These are phyloP conservation scores for Lecanicillium sp. DNA, from an alignment of 2,329 filamentous ascomycete genomes.

Conservation along the genomic window DNA sequence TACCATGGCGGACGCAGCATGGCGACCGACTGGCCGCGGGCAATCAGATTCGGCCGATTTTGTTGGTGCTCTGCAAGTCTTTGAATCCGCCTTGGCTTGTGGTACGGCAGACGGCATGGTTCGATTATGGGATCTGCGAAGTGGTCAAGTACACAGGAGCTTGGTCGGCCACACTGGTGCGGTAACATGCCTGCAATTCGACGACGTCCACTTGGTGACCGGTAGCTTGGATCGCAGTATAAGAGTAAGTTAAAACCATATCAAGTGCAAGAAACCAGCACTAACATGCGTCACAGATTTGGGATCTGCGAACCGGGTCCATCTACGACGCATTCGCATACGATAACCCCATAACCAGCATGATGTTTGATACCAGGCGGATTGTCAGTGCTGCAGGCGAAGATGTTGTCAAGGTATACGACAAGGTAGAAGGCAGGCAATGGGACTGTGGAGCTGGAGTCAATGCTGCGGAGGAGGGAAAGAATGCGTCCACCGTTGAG, in stretches of 20 bases:
- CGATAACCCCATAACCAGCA: constrained; percentile 81
- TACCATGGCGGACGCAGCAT: constrained; percentile 51
- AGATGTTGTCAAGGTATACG: constrained; percentile 93
- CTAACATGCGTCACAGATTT: constrained; percentile 58
- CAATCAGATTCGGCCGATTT: constrained; percentile 69
- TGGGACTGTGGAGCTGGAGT: constrained; percentile 93
- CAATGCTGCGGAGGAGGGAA: constrained; percentile 56
- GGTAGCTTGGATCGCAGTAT: constrained; percentile 89
- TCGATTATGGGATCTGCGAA: constrained; percentile 89
- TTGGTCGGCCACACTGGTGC: constrained; percentile 92
- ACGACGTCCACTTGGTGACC: constrained; percentile 90
- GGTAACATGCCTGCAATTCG: constrained; percentile 91
- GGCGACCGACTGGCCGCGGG: constrained; percentile 64
- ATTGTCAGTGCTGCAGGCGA: constrained; percentile 89
- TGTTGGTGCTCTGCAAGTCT: constrained; percentile 89
- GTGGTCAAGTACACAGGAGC: constrained; percentile 93
- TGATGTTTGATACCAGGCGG: constrained; percentile 91
- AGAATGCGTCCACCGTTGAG: constrained; percentile 64
- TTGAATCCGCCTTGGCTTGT: constrained; percentile 90
- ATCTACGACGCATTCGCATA: constrained; percentile 96
- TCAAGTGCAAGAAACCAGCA: neutral
- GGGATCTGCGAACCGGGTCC: constrained; percentile 92
- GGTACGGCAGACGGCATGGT: constrained; percentile 98
- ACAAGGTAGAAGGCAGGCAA: constrained; percentile 90
- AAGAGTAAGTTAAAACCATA: constrained; percentile 55